Percentiles rank a stretch among this genome's conserved stretches.
phyloP scores from a whole-genome alignment of 495 filamentous ascomycete species.

The Platismatia glauca region DNA sequence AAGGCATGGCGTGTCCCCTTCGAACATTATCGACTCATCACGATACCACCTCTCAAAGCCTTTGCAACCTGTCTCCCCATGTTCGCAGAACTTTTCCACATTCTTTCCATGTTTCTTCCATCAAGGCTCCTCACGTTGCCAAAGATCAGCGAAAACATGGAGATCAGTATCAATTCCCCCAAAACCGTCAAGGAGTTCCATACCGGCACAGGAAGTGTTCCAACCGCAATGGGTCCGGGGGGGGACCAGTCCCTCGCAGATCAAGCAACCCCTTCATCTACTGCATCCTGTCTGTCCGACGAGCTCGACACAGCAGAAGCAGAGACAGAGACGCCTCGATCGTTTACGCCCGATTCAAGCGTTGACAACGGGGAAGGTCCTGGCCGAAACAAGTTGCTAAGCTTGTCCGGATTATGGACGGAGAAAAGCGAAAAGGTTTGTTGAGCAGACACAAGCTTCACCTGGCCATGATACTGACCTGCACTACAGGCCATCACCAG shows the following conservation, averaged over 20 bases:
- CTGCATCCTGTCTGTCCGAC: neutral
- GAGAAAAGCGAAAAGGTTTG: neutral
- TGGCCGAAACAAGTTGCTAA: neutral
- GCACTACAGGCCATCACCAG: slow-evolving; percentile 8
- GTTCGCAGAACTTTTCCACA: neutral
- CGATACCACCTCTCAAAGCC: neutral
- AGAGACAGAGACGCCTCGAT: neutral
- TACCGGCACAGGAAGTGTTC: too few species aligned
- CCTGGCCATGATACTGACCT: neutral
- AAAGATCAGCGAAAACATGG: slow-evolving; percentile 1
- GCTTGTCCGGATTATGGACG: neutral
- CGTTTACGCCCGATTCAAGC: neutral
- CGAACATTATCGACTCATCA: neutral
- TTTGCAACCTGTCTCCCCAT: neutral
- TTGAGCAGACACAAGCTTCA: neutral
- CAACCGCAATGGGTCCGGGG: neutral
- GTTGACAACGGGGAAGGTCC: neutral
- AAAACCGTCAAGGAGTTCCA: neutral
- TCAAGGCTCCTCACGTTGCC: neutral
- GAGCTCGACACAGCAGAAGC: neutral
- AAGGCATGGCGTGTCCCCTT: neutral
- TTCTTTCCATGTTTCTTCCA: slow-evolving; percentile 1
- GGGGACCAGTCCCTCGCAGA: neutral
- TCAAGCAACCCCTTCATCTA: neutral
- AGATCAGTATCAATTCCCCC: neutral